Conservation (phyloP, 805 yeast species). For the Candida gorgasii region DNA sequence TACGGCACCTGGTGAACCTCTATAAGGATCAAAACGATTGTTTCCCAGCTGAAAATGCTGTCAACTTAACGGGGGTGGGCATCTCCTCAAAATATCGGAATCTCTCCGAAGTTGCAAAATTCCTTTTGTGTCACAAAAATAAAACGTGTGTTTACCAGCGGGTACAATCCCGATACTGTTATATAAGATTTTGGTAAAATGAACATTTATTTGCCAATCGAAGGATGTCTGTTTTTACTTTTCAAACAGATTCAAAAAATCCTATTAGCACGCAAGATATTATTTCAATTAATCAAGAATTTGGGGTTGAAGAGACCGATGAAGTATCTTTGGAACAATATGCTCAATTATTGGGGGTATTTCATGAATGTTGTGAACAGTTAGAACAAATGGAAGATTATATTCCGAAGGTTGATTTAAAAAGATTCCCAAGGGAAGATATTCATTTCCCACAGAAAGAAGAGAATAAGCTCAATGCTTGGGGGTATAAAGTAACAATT, state of each 20-base stretch:
- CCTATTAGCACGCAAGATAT: conserved; percentile 25
- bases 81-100: no score
- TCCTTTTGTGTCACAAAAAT: no score
- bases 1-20: no score
- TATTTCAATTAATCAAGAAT: conserved; percentile 21
- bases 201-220: not conserved
- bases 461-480: conserved; percentile 30
- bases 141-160: no score
- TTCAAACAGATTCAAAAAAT: conserved; percentile 19
- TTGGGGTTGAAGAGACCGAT: conserved; percentile 20
- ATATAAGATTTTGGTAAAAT: no score
- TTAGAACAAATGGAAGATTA: conserved; percentile 29
- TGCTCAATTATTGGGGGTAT: conserved; percentile 24
- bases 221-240: conserved; percentile 27
- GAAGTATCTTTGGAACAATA: conserved; percentile 25
- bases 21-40: no score
- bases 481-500: conserved; percentile 30
- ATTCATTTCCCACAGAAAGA: conserved; percentile 21
- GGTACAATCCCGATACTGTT: not conserved
- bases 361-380: conserved; percentile 25
- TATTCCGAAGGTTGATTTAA: conserved; percentile 26
- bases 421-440: conserved; percentile 32
- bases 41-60: no score
- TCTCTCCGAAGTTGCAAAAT: no score
- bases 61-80: no score